Base-by-base conservation (phyloP, 768 basidiomycete genomes). In the Agaricus bisporus region DNA sequence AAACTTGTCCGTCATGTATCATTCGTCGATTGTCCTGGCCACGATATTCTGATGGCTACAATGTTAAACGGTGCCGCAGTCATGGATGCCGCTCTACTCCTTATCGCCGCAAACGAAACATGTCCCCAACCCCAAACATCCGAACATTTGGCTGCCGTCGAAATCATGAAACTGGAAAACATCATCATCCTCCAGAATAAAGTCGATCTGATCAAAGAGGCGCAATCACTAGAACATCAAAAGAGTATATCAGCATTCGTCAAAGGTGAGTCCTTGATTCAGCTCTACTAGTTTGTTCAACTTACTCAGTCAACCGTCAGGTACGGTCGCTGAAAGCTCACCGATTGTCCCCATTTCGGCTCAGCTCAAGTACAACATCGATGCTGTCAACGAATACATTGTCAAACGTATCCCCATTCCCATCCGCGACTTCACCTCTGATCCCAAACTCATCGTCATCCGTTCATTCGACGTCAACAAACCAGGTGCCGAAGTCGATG, bases 31-130 rank as follows among this genome's bases (percentile, higher is more conserved):
- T 93, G 88, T 62, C 92, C 91, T 1, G 91, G 95, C 57, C 95
- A 95, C 82, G 94, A 98, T 70, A 98, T 99, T 85, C 85, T 99
- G 70, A 99, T 99, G 97, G 97, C 97, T 48, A 99, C 95, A 59
- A 99, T 99, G 97, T 77, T 99, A 61, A 98, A 98, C 79, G 97
- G 95, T 70, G 97, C 97, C 39, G 97, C 97, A 9, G 95, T 98
- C 77, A 99, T 98, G 97, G 95, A 98, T 71, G 97, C 95, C 50
- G 97, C 97, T 4, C 75, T 98, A 0, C 79, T 99, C 1, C 85
- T 99, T 50, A 83, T 99, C 55, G 97, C 97, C 18, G 97, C 91
- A 26, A 99, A 99, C 72, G 97, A 99, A 77, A 91, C 93, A 2
- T 98, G 97, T 69, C 97, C 95, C 1, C 97, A 99, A 66, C 97